These are phyloP conservation scores for Flaveria bidentis DNA, from an alignment of 129 eudicot genomes.

Conservation along the genomic window DNA sequence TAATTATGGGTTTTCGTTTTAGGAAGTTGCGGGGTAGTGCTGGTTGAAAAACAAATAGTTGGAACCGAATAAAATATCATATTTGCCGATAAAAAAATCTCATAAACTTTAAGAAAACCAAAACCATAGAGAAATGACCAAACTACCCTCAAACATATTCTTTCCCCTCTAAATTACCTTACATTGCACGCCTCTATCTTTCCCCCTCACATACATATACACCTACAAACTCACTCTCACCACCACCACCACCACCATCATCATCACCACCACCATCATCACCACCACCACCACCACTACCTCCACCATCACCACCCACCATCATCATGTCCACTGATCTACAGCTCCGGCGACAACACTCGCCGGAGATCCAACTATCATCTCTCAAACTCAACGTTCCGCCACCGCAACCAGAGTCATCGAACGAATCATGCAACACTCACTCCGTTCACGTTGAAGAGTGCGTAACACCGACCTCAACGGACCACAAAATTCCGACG, in stretches of 20 bases:
- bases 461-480: conserved; percentile 62
- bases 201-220: background rate
- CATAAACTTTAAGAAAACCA: background rate
- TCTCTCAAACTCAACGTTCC: background rate
- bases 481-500: conserved; percentile 49
- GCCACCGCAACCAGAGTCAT: background rate
- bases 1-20: no score
- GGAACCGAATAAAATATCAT: no score
- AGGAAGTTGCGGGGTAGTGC: no score
- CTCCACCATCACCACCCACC: background rate
- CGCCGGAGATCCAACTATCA: background rate
- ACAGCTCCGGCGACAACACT: background rate
- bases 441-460: conserved; percentile 26
- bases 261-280: background rate
- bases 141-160: conserved; percentile 34
- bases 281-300: background rate
- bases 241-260: background rate
- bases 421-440: background rate
- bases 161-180: conserved; percentile 44
- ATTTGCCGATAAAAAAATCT: no score
- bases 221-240: background rate
- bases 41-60: no score
- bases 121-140: background rate
- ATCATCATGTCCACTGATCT: background rate
- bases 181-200: conserved; percentile 39